Evolutionary conservation across 2,329 filamentous ascomycete genomes (phyloP).

Genomic region (Curvularia eragrostidis): DNA sequence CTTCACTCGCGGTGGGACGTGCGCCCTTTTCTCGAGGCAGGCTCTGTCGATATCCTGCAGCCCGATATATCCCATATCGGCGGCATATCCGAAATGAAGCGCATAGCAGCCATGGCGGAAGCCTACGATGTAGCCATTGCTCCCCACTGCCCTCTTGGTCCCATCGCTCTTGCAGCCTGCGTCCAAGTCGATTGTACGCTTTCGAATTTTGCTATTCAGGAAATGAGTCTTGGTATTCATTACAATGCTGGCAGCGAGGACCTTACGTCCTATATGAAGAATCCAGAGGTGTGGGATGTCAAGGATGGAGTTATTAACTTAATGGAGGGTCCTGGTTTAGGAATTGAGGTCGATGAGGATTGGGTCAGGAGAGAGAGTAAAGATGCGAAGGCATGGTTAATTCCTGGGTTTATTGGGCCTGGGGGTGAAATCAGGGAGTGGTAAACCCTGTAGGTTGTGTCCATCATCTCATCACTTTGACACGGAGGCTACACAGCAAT

Average conservation of each 20-base stretch:
- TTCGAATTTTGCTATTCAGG: conserved; percentile 73
- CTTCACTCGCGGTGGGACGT: conserved; percentile 77
- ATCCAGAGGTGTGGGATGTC: conserved; percentile 70
- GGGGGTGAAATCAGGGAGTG: conserved; percentile 73
- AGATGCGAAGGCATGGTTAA: conserved; percentile 68
- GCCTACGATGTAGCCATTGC: conserved; percentile 76
- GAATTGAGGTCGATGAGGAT: conserved; percentile 74
- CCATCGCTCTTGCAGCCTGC: conserved; percentile 74
- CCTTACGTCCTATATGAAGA: conserved; percentile 67
- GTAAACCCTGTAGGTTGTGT: conserved; percentile 48
- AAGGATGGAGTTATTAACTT: conserved; percentile 70
- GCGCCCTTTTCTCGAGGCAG: conserved; percentile 72
- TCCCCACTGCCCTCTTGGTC: conserved; percentile 76
- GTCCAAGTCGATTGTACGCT: conserved; percentile 69
- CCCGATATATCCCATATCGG: conserved; percentile 76
- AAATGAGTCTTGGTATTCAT: conserved; percentile 81
- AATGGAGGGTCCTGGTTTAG: conserved; percentile 66
- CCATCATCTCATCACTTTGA: not conserved
- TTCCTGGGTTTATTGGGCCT: conserved; percentile 70
- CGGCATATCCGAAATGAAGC: conserved; percentile 73
- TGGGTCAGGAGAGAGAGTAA: conserved; percentile 66
- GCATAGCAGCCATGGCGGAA: conserved; percentile 74
- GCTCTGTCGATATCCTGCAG: conserved; percentile 73
- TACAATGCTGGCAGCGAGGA: conserved; percentile 64
- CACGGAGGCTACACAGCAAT: not conserved